phyloP scores from a whole-genome alignment of 768 basidiomycete genomes.

The Tulasnella sp. region DNA sequence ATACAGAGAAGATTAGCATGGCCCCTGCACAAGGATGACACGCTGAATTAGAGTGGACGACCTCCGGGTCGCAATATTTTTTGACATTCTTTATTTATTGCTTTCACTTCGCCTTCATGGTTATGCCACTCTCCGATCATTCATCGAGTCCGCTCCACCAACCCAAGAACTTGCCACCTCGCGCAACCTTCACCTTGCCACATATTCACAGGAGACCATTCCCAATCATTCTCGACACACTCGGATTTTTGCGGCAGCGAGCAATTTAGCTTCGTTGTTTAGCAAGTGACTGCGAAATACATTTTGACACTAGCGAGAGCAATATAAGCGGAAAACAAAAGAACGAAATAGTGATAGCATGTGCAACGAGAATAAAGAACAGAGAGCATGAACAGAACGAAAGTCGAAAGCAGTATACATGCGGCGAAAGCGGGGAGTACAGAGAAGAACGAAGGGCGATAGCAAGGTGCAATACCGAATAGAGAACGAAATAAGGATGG shows the following conservation, averaged over 20 bases:
- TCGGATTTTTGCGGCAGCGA: neutral
- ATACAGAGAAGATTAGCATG: constrained; percentile 99
- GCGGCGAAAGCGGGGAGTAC: neutral
- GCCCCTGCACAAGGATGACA: constrained; percentile 99
- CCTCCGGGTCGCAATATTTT: constrained; percentile 20
- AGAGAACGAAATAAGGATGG: neutral
- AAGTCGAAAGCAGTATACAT: neutral
- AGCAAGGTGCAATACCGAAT: neutral
- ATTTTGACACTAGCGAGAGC: neutral
- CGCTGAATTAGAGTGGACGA: constrained; percentile 43
- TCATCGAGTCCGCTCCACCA: too few relatives aligned
- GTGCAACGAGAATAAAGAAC: neutral
- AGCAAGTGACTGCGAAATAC: neutral
- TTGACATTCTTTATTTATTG: neutral
- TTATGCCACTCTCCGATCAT: too few relatives aligned
- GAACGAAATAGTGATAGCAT: neutral
- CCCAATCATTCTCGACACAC: neutral
- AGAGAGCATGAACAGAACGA: neutral
- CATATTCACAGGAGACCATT: too few relatives aligned
- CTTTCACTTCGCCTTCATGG: too few relatives aligned
- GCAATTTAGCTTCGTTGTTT: neutral
- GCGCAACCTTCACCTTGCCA: too few relatives aligned
- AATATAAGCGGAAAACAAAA: neutral
- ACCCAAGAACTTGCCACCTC: too few relatives aligned
- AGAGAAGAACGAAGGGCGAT: neutral